Evolutionary conservation across 2,329 filamentous ascomycete species (phyloP), one percentile per base, ranked within the genome.

Genomic region (Macrophomina tecta): DNA sequence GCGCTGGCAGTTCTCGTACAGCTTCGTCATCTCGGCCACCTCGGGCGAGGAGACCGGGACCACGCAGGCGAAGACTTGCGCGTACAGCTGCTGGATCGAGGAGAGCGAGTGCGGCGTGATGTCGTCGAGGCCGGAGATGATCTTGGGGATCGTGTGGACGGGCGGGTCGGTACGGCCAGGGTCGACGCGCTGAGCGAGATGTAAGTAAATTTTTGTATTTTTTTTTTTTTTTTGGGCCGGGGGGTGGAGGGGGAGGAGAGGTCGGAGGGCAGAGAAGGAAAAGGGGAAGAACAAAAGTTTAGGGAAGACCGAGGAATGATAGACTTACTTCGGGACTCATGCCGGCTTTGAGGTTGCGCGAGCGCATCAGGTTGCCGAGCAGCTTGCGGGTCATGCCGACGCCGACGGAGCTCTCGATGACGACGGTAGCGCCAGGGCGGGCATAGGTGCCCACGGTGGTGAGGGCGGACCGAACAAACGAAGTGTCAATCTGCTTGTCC

Each of bases 1-100:
- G 3, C 85, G 79, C 72, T 86, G 84, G 71, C 85, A 87, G 72
- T 87, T 87, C 68, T 87, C 85, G 71, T 86, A 87, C 16, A 87
- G 75, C 74, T 87, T 87, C 68, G 81, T 84, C 83, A 87, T 86
- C 73, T 87, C 85, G 2, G 85, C 85, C 0, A 86, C 84, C 69
- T 87, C 85, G 1, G 85, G 84, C 36, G 74, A 75, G 7, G 82
- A 83, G 32, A 86, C 84, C 0, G 81, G 78, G 9, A 86, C 77
- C 4, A 86, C 76, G 0, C 74, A 72, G 58, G 84, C 76, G 69
- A 86, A 86, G 1, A 81, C 82, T n/a, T 73, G 71, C 1, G 76
- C 75, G 72, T 87, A 87, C 4, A 86, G 73, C 4, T 73, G 69
- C 5, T 72, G 68, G 65, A 87, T 85, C 36, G 78, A 74, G 7